Conservation (phyloP, 2,329 filamentous ascomycete genomes). For the Ceratocystis eucalypticola region DNA sequence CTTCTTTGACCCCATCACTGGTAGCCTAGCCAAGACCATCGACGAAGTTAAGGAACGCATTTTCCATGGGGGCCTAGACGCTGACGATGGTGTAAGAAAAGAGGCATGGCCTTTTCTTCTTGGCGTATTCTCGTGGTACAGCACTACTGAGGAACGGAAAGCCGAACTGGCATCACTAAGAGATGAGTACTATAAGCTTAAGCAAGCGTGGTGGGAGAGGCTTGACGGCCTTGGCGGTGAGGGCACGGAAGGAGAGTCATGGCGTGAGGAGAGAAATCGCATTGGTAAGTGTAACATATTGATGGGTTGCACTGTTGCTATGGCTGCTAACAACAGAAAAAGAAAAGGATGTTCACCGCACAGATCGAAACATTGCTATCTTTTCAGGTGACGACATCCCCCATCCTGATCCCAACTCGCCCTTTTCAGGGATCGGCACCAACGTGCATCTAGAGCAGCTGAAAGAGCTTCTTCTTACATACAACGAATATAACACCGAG, state of each 20-base stretch:
- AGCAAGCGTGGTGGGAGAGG: constrained; percentile 91
- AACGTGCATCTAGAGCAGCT: constrained; percentile 97
- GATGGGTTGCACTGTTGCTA: neutral
- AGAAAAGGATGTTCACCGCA: constrained; percentile 98
- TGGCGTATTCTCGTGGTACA: constrained; percentile 88
- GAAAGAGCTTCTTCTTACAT: constrained; percentile 97
- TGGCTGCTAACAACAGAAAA: constrained; percentile 19
- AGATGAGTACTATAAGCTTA: constrained; percentile 88
- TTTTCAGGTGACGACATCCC: constrained; percentile 94
- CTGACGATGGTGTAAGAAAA: constrained; percentile 84
- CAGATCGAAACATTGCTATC: constrained; percentile 85
- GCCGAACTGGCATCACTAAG: constrained; percentile 71
- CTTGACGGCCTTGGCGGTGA: constrained; percentile 71
- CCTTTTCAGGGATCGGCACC: constrained; percentile 82
- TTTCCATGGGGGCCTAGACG: constrained; percentile 82
- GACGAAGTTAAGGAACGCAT: constrained; percentile 96
- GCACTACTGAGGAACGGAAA: constrained; percentile 69
- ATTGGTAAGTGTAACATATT: constrained; percentile 55
- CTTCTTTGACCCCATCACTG: constrained; percentile 68
- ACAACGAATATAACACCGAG: constrained; percentile 94
- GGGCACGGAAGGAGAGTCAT: constrained; percentile 79
- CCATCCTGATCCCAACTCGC: constrained; percentile 89
- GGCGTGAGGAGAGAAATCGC: constrained; percentile 82
- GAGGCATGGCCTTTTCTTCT: constrained; percentile 93
- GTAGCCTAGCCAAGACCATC: constrained; percentile 61